phyloP scores from a whole-genome alignment of 2,329 filamentous ascomycete genomes.

The Beauveria medogensis region DNA sequence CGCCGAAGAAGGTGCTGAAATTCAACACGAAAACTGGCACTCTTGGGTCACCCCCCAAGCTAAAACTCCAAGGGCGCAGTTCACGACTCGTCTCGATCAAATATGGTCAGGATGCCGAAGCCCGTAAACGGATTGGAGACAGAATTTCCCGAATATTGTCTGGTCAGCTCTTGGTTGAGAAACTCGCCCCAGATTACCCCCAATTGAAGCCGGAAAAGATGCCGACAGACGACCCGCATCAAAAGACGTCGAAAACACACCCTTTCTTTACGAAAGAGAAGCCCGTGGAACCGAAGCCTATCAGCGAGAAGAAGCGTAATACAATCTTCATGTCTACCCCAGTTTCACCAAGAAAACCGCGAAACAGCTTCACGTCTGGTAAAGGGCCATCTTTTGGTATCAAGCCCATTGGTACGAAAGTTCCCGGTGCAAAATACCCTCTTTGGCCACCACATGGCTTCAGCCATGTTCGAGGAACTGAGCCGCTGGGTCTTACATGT shows the following conservation, averaged over 20 bases:
- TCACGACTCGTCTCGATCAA: slow-evolving; percentile 44
- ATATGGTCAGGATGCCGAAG: slow-evolving; percentile 46
- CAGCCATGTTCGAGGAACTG: slow-evolving; percentile 51
- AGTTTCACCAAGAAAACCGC: slow-evolving; percentile 39
- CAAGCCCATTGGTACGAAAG: slow-evolving; percentile 41
- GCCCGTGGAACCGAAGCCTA: slow-evolving; percentile 19
- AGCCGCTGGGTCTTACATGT: background rate
- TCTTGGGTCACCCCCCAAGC: slow-evolving; percentile 51
- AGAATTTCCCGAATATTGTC: slow-evolving; percentile 57
- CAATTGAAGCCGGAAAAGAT: slow-evolving; percentile 20
- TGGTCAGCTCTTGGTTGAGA: slow-evolving; percentile 20
- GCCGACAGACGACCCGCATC: slow-evolving; percentile 19
- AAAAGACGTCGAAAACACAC: slow-evolving; percentile 26
- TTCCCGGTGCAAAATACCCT: slow-evolving; percentile 58
- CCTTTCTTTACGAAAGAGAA: slow-evolving; percentile 34
- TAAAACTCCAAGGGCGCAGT: slow-evolving; percentile 33
- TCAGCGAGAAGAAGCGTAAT: slow-evolving; percentile 24
- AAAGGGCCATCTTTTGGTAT: slow-evolving; percentile 36
- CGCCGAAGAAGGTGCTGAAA: slow-evolving; percentile 40
- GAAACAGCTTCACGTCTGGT: slow-evolving; percentile 21
- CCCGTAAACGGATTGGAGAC: slow-evolving; percentile 42
- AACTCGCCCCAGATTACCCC: slow-evolving; percentile 10
- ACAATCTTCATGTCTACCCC: slow-evolving; percentile 46
- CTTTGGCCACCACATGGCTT: slow-evolving; percentile 64
- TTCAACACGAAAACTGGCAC: slow-evolving; percentile 55